Percentiles rank a stretch among this genome's conserved stretches.
Evolutionary conservation across 169 alveolate species (phyloP).

Genomic region (Plasmodium reichenowi): DNA sequence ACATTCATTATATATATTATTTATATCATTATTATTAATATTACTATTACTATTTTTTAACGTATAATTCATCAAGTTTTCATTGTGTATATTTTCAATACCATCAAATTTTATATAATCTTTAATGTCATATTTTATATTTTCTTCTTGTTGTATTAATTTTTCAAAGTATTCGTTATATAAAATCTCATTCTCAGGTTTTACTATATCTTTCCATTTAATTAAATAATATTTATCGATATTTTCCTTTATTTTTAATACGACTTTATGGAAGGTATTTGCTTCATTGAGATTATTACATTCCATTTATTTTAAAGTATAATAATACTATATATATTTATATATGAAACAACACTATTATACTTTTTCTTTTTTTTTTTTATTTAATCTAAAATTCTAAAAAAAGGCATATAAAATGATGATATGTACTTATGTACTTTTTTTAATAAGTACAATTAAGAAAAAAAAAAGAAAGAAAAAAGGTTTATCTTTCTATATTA

Average conservation of each 20-base stretch:
- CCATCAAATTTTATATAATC: neutral
- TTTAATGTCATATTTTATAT: neutral
- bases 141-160: conserved; percentile 4
- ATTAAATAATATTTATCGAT: conserved; percentile 63
- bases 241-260: conserved; percentile 51
- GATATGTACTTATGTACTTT: too few relatives aligned
- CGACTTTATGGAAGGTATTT: conserved; percentile 47
- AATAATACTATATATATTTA: neutral
- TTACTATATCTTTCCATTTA: conserved; percentile 63
- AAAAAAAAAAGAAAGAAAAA: too few relatives aligned
- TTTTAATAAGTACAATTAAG: too few relatives aligned
- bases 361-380: conserved; percentile 1
- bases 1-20: neutral
- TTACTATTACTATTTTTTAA: neutral
- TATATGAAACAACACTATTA: conserved; percentile 3
- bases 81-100: too few relatives aligned
- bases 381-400: neutral
- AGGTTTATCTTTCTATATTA: too few relatives aligned
- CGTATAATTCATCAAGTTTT: too few relatives aligned
- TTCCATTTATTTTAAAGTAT: conserved; percentile 40
- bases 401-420: too few relatives aligned
- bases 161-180: conserved; percentile 57
- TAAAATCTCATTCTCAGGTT: conserved; percentile 47
- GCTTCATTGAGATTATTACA: conserved; percentile 23
- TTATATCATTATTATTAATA: neutral